Evolutionary conservation across 192 early-diverging fungal genomes (phyloP).

Genomic region (Mortierella antarctica): DNA sequence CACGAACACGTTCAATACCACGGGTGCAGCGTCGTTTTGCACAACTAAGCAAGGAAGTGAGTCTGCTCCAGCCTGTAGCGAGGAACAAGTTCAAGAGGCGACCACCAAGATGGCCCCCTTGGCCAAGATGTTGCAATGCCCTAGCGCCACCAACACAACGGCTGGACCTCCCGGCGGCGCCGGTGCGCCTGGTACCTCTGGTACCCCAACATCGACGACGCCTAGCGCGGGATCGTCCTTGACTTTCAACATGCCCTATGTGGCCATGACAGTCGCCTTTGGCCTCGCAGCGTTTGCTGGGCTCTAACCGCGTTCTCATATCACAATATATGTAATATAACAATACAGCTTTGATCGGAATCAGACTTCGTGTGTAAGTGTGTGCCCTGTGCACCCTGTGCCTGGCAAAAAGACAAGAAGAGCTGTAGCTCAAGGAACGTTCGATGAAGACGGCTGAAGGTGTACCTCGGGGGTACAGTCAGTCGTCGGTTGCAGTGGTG

Average conservation of each 20-base stretch:
- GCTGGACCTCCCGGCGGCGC: not conserved
- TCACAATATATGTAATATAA: not conserved
- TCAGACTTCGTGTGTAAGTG: no score
- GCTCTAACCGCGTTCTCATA: not conserved
- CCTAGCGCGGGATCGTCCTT: not conserved
- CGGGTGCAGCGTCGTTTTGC: conserved; percentile 9
- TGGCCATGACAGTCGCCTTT: not conserved
- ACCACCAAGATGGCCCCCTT: conserved; percentile 8
- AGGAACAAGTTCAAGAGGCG: not conserved
- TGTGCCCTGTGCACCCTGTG: no score
- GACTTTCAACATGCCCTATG: not conserved
- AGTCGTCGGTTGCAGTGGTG: no score
- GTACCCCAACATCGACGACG: not conserved
- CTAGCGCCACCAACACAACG: not conserved
- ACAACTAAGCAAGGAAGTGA: not conserved
- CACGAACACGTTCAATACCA: not conserved
- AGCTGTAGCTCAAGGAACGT: no score
- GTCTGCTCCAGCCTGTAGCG: conserved; percentile 9
- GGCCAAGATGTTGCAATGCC: not conserved
- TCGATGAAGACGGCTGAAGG: no score
- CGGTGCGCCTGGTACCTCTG: not conserved
- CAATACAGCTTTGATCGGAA: not conserved
- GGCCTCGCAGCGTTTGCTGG: conserved; percentile 1
- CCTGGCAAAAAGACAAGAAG: no score
- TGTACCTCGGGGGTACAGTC: no score